Evolutionary conservation across 371 early-diverging fungal genomes (phyloP).

Genomic region (Rhizopus stolonifer): DNA sequence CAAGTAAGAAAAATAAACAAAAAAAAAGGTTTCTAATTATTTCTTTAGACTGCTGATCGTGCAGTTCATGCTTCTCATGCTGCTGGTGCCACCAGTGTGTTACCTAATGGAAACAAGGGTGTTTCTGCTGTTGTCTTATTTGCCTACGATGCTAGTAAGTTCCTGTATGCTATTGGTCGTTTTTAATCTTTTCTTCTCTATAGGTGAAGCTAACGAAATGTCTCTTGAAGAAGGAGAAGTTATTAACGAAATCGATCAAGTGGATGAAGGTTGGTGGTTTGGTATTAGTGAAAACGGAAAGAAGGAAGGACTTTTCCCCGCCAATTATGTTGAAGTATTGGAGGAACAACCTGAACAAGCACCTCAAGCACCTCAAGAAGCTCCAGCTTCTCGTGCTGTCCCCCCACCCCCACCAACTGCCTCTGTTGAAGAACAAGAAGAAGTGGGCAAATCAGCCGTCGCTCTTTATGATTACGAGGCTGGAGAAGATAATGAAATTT

Average conservation of each 20-base stretch:
- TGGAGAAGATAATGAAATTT: slow-evolving; percentile 86
- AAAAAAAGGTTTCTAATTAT: background rate
- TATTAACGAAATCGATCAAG: slow-evolving; percentile 65
- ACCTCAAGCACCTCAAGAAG: slow-evolving; percentile 2
- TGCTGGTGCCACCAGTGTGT: slow-evolving; percentile 27
- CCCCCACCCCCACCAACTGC: slow-evolving; percentile 25
- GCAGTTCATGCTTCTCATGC: slow-evolving; percentile 33
- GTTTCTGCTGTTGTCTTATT: slow-evolving; percentile 68
- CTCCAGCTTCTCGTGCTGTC: slow-evolving; percentile 1
- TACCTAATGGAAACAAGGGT: slow-evolving; percentile 20
- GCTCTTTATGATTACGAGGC: slow-evolving; percentile 88
- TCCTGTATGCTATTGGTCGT: background rate
- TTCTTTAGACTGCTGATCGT: slow-evolving; percentile 31
- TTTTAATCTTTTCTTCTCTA: background rate
- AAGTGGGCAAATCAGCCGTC: slow-evolving; percentile 50
- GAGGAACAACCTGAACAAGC: slow-evolving; percentile 35
- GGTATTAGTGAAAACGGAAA: slow-evolving; percentile 77
- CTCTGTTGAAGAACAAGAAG: slow-evolving; percentile 3
- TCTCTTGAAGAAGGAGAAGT: slow-evolving; percentile 80
- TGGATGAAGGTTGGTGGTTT: slow-evolving; percentile 91
- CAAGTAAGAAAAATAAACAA: slow-evolving; percentile 12
- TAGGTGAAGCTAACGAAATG: slow-evolving; percentile 85
- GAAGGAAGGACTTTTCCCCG: slow-evolving; percentile 86
- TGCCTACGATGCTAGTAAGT: slow-evolving; percentile 67
- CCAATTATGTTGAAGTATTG: slow-evolving; percentile 74